Evolutionary conservation across 2,329 filamentous ascomycete species (phyloP), one percentile per base, ranked within the genome.

Genomic region (Trichoderma sp.): DNA sequence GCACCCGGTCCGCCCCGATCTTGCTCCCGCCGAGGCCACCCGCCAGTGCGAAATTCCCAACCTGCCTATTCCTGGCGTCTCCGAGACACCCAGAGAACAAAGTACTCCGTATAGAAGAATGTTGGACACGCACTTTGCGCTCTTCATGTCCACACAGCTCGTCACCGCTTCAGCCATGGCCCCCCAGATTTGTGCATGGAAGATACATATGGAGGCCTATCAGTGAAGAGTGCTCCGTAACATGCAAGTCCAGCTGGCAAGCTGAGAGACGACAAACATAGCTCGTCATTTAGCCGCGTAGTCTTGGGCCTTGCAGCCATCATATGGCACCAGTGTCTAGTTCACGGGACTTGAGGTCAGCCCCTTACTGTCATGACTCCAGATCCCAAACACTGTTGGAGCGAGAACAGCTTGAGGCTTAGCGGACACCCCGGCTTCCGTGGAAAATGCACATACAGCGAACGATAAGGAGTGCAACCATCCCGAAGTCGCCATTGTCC

Each of bases 1-100:
- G 60, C 50, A 65, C 71, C 71, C 82, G 82, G 82, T 83, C 83
- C 82, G 79, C 80, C 80, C 82, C 82, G 82, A 83, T 78, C 78
- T 80, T 78, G 79, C 79, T 81, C 78, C 77, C 80, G 79, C 81
- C 81, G 81, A 79, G 78, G 69, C 71, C 69, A 74, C 69, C 71
- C 53, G 75, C 35, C 75, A 60, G 60, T 35, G 71, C 21, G 29
- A 65, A 68, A 24, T n/a, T 65, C 60, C 29, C 16, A 72, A 67
- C 63, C 75, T 74, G 74, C 68, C 62, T 73, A 73, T 35, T 75
- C 68, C 68, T 75, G 74, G 68, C 68, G 63, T 75, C 60, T 59
- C 74, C 74, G 74, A 75, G 31, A 62, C 68, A 73, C 35, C 68
- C 29, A 56, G 63, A 53, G 35, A 45, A 3, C 27, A 24, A 38